Evolutionary conservation across 2,329 filamentous ascomycete species (phyloP).

Genomic region (Hymenoscyphus albidus): DNA sequence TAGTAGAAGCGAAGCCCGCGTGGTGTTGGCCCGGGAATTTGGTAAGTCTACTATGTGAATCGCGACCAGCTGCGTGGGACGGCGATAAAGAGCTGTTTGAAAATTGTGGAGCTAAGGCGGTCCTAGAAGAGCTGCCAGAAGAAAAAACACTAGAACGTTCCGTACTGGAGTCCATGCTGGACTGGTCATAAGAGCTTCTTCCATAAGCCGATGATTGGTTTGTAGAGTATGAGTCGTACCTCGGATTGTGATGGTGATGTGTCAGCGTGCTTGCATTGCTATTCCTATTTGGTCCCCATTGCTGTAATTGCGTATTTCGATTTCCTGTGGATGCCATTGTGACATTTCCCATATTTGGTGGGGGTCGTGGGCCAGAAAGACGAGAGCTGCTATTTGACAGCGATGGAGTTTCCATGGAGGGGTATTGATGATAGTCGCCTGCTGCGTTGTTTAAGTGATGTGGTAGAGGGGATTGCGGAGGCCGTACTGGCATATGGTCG

Average conservation of each 20-base stretch:
- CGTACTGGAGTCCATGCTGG: slow-evolving; percentile 60
- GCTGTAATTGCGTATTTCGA: slow-evolving; percentile 67
- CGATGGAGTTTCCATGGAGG: slow-evolving; percentile 59
- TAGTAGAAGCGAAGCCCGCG: slow-evolving; percentile 25
- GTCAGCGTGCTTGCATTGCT: slow-evolving; percentile 49
- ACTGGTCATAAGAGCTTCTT: slow-evolving; percentile 57
- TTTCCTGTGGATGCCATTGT: slow-evolving; percentile 70
- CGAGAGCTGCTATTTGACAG: slow-evolving; percentile 50
- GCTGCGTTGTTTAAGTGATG: slow-evolving; percentile 78
- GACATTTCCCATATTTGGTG: slow-evolving; percentile 56
- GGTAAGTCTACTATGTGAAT: slow-evolving; percentile 51
- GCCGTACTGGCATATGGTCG: slow-evolving; percentile 53
- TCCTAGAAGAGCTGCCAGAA: slow-evolving; percentile 49
- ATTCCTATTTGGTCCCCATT: slow-evolving; percentile 62
- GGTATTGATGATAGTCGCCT: slow-evolving; percentile 86
- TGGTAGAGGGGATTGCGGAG: slow-evolving; percentile 68
- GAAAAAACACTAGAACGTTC: slow-evolving; percentile 54
- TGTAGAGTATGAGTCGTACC: slow-evolving; percentile 61
- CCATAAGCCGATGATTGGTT: slow-evolving; percentile 31
- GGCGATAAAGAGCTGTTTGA: slow-evolving; percentile 49
- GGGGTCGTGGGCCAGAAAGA: slow-evolving; percentile 58
- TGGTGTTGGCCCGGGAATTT: slow-evolving; percentile 43
- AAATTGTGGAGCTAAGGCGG: slow-evolving; percentile 52
- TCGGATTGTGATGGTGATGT: slow-evolving; percentile 46
- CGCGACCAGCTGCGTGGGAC: slow-evolving; percentile 36